Evolutionary conservation across 306 rosid genomes (phyloP), one percentile per base, ranked within the genome.

Genomic region (Luffa acutangula): DNA sequence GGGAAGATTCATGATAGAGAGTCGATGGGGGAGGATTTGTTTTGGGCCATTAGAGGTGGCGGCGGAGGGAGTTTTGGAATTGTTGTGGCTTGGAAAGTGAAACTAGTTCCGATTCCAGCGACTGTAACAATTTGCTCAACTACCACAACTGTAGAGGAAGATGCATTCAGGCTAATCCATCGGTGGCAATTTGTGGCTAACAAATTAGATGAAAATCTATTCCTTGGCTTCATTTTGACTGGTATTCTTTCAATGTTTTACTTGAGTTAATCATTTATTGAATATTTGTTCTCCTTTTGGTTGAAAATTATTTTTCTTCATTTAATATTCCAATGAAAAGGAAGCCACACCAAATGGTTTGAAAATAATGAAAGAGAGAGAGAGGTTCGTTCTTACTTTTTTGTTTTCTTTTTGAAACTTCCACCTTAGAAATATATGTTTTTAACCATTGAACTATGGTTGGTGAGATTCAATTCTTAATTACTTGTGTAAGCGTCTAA

Each of bases 21-120:
- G 15, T 67, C 52, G 3, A 67, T 67, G 75, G 75, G 75, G 5
- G 52, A 67, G 15, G 52, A 67, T 67, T 67, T 17, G 52, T 67
- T 67, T 67, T 67, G 75, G 75, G 52, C 75, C 13, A 42, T 67
- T 8, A 41, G 75, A 67, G 75, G 75, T 3, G 52, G 75, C 8
- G 75, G 75, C 3, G 75, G 75, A 42, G 75, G 75, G 34, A 67
- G 75, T 34, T 67, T 36, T 90, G 92, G 4, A 93, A 96, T 12
- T 90, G 97, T 6, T 91, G 84, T 89, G 3, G 80, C 88, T 60
- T 93, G 94, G 92, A 90, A 88, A 80, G 84, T 91, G 53, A 88
- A 85, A 43, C 49, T 93, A 1, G 93, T 87, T 75, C 83, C 51
- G 8, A 91, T 91, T 1, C 97, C 96, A 1, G 6, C 84, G 8